Base-by-base conservation (phyloP, 345 rosid species). In the Rhodamnia argentea region DNA sequence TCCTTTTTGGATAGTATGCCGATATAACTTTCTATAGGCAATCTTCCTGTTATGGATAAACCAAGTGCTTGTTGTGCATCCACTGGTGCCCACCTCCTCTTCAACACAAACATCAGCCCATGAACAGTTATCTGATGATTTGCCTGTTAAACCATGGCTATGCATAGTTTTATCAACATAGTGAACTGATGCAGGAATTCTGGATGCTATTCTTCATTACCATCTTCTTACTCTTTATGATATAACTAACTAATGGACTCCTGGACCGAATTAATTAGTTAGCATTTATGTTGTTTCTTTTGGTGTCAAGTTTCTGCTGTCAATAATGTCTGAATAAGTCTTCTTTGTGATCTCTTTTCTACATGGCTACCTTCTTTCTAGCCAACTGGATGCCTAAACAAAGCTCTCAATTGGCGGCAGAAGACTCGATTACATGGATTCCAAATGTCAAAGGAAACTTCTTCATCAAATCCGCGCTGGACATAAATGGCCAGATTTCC, bases 331-430 rank as follows among this genome's bases (percentile, higher is more conserved):
- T 16, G 23, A 29, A 29, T 64, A 29, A 37, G 42, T 32, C 78
- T 64, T 64, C 47, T 64, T 18, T 32, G 78, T 64, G 24, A 32
- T 32, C 13, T 27, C 32, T 29, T 62, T 70, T 70, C 47, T 32
- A 70, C 47, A 9, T 70, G 78, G 22, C 78, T 47, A 44, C 83
- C 52, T 44, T 70, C 78, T 70, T 70, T 70, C 47, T 47, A 84
- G 85, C 85, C 51, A 84, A 84, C 85, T 84, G 85, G 85, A 58
- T 84, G 78, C 76, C 85, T 18, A 13, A 3, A 27, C 58, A 84
- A 59, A 58, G 52, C 78, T 58, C 75, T 40, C 53, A 15, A 40
- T 6, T 59, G 50, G 85, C 20, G 23, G 24, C 76, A 15, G 85
- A 59, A 58, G 76, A 84, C 37, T 44, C 54, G 0, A 50, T 42